Evolutionary conservation across 2,329 filamentous ascomycete genomes (phyloP).

Genomic region (Lachnum nothofagi): DNA sequence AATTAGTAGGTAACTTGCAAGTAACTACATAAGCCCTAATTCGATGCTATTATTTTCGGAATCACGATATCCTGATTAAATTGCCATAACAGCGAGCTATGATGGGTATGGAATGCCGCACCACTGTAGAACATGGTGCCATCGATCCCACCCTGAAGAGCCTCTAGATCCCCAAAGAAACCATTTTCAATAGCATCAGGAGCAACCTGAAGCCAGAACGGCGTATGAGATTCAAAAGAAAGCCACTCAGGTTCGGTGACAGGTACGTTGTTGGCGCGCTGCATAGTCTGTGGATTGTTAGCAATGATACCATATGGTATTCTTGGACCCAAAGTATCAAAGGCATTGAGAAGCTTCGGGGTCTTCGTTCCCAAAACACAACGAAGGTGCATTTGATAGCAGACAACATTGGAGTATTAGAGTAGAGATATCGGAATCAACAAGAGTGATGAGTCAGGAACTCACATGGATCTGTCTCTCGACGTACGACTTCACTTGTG

Average conservation of each 20-base stretch:
- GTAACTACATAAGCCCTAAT: too few relatives aligned
- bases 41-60: constrained; percentile 3
- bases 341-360: too few relatives aligned
- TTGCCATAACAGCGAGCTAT: constrained; percentile 1
- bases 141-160: constrained; percentile 1
- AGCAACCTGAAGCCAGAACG: not conserved
- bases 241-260: not conserved
- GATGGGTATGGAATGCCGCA: constrained; percentile 3
- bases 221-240: not conserved
- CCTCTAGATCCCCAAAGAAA: not conserved
- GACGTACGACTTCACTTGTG: constrained; percentile 1
- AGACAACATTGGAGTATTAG: too few relatives aligned
- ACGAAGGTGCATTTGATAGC: too few relatives aligned
- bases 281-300: not conserved
- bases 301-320: too few relatives aligned
- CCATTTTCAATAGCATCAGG: not conserved
- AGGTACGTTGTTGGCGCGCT: not conserved
- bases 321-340: too few relatives aligned
- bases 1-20: too few relatives aligned
- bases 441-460: too few relatives aligned
- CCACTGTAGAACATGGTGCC: constrained; percentile 6
- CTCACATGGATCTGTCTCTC: constrained; percentile 2
- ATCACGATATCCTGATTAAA: constrained; percentile 3
- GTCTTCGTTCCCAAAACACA: too few relatives aligned
- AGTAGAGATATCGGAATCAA: too few relatives aligned